Evolutionary conservation across 495 filamentous ascomycete genomes (phyloP), one percentile per base, ranked within the genome.

Genomic region (Umbilicaria muhlenbergii): DNA sequence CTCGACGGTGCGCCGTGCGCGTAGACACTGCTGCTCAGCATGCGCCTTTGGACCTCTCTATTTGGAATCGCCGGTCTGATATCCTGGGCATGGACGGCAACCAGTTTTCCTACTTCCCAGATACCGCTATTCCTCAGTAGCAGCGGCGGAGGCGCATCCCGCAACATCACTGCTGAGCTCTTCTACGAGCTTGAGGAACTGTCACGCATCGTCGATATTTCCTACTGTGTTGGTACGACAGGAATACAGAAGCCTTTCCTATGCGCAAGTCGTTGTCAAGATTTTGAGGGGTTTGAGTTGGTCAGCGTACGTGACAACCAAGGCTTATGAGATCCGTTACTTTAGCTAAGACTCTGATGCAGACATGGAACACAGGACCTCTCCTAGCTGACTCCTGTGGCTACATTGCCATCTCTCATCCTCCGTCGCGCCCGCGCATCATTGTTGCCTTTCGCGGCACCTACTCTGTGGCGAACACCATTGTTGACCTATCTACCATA

Each of bases 401-500:
- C 46, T 98, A 91, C 62, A 75, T 98, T 39, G 91, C 83, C 0
- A 65, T 96, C 28, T 86, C 86, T 37, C 83, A 94, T 54, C 43
- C 62, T 4, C 71, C 76, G 1, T 67, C 62, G 0, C 49, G 60
- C 11, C 66, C 67, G 15, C 69, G 75, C 45, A 86, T 98, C 43
- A 69, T 98, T 21, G 69, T 96, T n/a, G 89, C 88, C 11, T 96
- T 96, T 53, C 76, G 91, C 15, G 91, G 92, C 11, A 96, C 91
- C 11, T 95, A 95, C 58, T 92, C 84, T 33, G 68, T 98, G 49
- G 72, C 85, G 19, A 94, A 94, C 61, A 83, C 86, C 10, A 78
- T 98, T 39, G 68, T 82, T 43, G 91, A 98, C 60, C 69, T 98
- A 32, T 84, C 82, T 38, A 85, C 84, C 12, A 67, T 86, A 3